These are phyloP conservation scores for Nitzschia inconspicua DNA, from an alignment of 108 stramenopile genomes.

Conservation along the genomic window DNA sequence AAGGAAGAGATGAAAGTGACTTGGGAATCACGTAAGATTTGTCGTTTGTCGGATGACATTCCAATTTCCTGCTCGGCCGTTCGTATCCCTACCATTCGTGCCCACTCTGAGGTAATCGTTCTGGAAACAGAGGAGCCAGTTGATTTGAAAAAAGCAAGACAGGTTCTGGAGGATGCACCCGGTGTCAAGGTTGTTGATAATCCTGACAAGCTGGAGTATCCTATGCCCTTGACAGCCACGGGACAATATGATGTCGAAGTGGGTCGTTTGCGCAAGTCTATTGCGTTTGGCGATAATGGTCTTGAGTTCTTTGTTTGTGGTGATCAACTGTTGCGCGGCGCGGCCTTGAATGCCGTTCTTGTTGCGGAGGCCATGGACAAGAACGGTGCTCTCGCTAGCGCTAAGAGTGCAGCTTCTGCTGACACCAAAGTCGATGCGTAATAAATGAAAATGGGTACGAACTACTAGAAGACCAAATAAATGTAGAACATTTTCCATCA, in stretches of 20 bases:
- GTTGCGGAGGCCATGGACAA: slow-evolving; percentile 90
- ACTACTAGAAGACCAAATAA: too few species aligned
- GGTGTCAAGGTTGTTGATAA: slow-evolving; percentile 87
- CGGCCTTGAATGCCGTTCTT: slow-evolving; percentile 95
- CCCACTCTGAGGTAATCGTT: slow-evolving; percentile 95
- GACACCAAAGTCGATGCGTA: too few species aligned
- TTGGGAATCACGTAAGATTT: slow-evolving; percentile 98
- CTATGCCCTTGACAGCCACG: slow-evolving; percentile 96
- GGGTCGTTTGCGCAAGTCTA: slow-evolving; percentile 76
- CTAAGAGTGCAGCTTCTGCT: too few species aligned
- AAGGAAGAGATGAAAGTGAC: slow-evolving; percentile 99
- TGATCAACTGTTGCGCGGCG: slow-evolving; percentile 96
- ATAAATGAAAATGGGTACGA: too few species aligned
- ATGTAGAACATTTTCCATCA: too few species aligned
- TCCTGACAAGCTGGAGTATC: slow-evolving; percentile 68
- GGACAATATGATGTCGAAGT: slow-evolving; percentile 96
- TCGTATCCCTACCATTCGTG: slow-evolving; percentile 96
- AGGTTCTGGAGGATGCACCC: slow-evolving; percentile 68
- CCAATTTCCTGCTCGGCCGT: slow-evolving; percentile 92
- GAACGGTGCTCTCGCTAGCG: slow-evolving; percentile 57
- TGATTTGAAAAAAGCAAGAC: slow-evolving; percentile 72
- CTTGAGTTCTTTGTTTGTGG: slow-evolving; percentile 97
- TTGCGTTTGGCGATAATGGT: slow-evolving; percentile 89
- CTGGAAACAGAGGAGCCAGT: slow-evolving; percentile 88
- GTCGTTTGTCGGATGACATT: slow-evolving; percentile 70